Evolutionary conservation across 140 eudicot genomes (phyloP), one percentile per base, ranked within the genome.

Genomic region (Cichorium intybus): DNA sequence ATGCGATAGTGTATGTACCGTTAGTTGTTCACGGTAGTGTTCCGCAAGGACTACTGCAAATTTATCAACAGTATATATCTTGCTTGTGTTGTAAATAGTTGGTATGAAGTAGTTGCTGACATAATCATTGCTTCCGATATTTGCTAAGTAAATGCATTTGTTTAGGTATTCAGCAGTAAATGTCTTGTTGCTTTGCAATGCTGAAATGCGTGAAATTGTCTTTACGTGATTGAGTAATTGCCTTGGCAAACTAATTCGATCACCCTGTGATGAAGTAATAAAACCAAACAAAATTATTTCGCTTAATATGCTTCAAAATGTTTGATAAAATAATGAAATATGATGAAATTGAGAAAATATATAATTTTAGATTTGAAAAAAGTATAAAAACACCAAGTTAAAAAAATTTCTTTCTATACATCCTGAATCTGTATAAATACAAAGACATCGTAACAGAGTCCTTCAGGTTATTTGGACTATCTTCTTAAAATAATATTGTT

Each of bases 51-150:
- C 24, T n/a, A 35, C 27, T 7, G 82, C 82, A 58, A 29, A 77
- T 27, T 65, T 33, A 1, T 57, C 3, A 2, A 64, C 59, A 1
- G 68, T 49, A 59, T 70, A 50, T 17, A 0, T 55, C 5, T 26
- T 64, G 64, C 77, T 71, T 2, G 74, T 46, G 9, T 23, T 18
- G 53, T 77, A 77, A 3, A 48, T 8, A 28, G 24, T 24, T 3
- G 78, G 70, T 52, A 21, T 5, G 10, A 77, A 50, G 74, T 77
- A 77, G 60, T 77, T 77, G 78, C 71, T 77, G 64, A 77, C 50
- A 65, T 77, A 77, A 43, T 77, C 82, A 6, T 65, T 77, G 70
- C 69, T 76, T 71, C 81, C 81, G 0, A 70, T 70, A n/a, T 62
- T 49, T 16, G 64, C 48, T 3, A 73, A 15, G n/a, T 77, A 77